Conservation (phyloP, 2,329 filamentous ascomycete genomes). For the Fusarium sp. region DNA sequence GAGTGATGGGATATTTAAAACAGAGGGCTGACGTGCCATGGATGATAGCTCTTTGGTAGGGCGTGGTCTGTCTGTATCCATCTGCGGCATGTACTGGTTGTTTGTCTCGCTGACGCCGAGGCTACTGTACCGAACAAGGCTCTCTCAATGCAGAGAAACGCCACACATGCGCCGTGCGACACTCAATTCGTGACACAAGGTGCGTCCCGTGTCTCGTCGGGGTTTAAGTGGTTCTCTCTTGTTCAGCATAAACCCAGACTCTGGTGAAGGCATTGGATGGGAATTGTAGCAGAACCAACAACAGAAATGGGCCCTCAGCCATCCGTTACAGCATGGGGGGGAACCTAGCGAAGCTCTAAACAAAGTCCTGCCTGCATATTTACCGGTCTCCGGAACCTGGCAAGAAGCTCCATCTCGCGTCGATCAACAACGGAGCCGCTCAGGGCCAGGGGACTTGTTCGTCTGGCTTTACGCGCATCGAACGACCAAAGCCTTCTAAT, state of each 20-base stretch:
- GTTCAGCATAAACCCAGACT: not conserved
- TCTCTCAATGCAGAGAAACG: constrained; percentile 8
- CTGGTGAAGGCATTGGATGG: not conserved
- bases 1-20: not conserved
- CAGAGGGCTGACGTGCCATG: not conserved
- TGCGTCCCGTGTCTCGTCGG: constrained; percentile 11
- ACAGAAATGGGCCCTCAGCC: not conserved
- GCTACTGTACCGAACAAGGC: not conserved
- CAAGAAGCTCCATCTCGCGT: constrained; percentile 9
- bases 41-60: not conserved
- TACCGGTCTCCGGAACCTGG: constrained; percentile 6
- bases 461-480: not conserved
- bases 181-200: constrained; percentile 15
- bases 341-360: not conserved
- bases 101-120: not conserved
- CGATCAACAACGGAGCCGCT: constrained; percentile 26
- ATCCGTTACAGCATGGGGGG: constrained; percentile 6
- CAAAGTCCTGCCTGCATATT: not conserved
- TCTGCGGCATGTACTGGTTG: not conserved
- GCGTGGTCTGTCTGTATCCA: not conserved
- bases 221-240: constrained; percentile 2
- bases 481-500: constrained; percentile 3
- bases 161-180: constrained; percentile 8
- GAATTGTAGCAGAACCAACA: not conserved
- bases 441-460: constrained; percentile 7